Evolutionary conservation across 345 rosid genomes (phyloP).

Genomic region (Raphanus sativus): DNA sequence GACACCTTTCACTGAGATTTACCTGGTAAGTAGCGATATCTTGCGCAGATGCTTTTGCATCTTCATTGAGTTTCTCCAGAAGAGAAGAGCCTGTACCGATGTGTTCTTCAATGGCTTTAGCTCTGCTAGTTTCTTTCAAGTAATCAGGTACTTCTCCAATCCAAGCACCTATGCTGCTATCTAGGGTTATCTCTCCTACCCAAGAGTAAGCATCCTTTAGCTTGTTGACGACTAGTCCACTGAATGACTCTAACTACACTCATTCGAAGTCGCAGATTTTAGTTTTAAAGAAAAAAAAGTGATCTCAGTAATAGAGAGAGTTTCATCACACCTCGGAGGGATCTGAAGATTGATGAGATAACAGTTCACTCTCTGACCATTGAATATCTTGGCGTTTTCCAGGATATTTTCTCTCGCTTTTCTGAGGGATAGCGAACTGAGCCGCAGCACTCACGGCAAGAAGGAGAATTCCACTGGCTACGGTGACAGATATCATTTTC

Average conservation of each 20-base stretch:
- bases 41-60: slow-evolving; percentile 53
- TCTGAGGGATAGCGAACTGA: slow-evolving; percentile 48
- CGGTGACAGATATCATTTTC: slow-evolving; percentile 49
- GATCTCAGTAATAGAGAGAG: background rate
- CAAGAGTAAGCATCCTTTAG: slow-evolving; percentile 63
- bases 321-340: slow-evolving; percentile 50
- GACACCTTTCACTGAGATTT: slow-evolving; percentile 17
- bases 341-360: slow-evolving; percentile 44
- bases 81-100: slow-evolving; percentile 38
- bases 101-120: slow-evolving; percentile 40
- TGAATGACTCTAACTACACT: slow-evolving; percentile 53
- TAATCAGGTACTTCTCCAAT: slow-evolving; percentile 66
- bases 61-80: slow-evolving; percentile 44
- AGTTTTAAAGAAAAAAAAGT: no score
- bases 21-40: slow-evolving; percentile 84
- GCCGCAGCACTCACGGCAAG: slow-evolving; percentile 45
- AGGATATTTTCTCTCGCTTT: slow-evolving; percentile 40
- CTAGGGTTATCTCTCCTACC: slow-evolving; percentile 53
- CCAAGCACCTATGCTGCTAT: slow-evolving; percentile 53
- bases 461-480: slow-evolving; percentile 72
- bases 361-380: slow-evolving; percentile 43
- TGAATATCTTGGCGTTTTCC: slow-evolving; percentile 35
- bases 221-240: slow-evolving; percentile 49
- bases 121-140: slow-evolving; percentile 44
- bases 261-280: slow-evolving; percentile 24